Percentiles rank a stretch among this genome's conserved stretches.
Conservation (phyloP, 2,329 filamentous ascomycete species). For the Tolypocladium album region DNA sequence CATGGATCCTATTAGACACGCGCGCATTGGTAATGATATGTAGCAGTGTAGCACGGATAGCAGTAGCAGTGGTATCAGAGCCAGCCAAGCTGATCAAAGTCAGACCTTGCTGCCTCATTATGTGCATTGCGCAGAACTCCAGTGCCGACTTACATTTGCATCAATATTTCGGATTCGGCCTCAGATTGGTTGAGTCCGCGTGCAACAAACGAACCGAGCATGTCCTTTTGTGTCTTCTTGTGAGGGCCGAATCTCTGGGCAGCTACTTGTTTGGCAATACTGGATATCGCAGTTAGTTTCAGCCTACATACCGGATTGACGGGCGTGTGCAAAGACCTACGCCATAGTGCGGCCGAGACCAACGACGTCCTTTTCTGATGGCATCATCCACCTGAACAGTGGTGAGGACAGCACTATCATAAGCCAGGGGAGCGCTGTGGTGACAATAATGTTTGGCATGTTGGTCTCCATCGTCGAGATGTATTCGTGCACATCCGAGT, state of each 20-base stretch:
- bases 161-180: constrained; percentile 32
- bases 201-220: constrained; percentile 34
- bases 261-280: constrained; percentile 32
- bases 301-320: too few species aligned
- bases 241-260: constrained; percentile 32
- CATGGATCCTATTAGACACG: constrained; percentile 32
- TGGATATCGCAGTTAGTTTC: constrained; percentile 1
- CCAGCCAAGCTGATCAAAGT: constrained; percentile 33
- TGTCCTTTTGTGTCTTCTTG: constrained; percentile 33
- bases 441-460: constrained; percentile 10
- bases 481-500: constrained; percentile 37
- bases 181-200: constrained; percentile 26
- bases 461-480: constrained; percentile 27
- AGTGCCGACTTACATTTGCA: constrained; percentile 18
- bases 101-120: neutral
- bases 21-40: constrained; percentile 39
- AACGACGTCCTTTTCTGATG: constrained; percentile 24
- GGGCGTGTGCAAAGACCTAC: constrained; percentile 17
- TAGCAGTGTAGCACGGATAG: constrained; percentile 40
- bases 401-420: constrained; percentile 26
- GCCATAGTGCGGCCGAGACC: constrained; percentile 32
- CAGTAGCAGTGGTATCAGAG: constrained; percentile 46
- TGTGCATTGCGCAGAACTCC: neutral
- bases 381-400: constrained; percentile 28
- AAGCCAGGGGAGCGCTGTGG: constrained; percentile 8